Evolutionary conservation across 176 grass and related monocot genomes (phyloP).

Genomic region (Carex kokanica): DNA sequence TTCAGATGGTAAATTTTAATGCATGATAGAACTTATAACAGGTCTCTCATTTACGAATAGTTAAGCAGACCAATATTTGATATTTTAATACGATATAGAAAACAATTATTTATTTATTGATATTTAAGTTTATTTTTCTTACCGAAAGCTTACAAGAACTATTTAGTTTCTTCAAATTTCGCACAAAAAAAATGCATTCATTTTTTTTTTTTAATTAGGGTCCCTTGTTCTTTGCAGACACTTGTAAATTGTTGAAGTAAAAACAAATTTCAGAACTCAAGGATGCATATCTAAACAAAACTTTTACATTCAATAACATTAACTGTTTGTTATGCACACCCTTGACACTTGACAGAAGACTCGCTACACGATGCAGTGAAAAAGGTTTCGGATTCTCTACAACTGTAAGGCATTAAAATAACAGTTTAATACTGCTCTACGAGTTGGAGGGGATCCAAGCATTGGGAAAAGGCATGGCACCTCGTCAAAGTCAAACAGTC

Average conservation of each 20-base stretch:
- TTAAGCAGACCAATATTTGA: too few species aligned
- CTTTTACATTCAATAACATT: background rate
- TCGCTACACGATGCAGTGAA: background rate
- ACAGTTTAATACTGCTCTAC: background rate
- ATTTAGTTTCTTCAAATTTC: too few species aligned
- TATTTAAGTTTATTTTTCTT: too few species aligned
- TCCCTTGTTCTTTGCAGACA: background rate
- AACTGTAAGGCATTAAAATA: background rate
- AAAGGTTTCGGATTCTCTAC: background rate
- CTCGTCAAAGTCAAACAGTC: slow-evolving; percentile 3
- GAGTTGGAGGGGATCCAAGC: background rate
- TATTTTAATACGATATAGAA: too few species aligned
- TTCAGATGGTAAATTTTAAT: too few species aligned
- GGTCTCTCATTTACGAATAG: too few species aligned
- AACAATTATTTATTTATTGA: too few species aligned
- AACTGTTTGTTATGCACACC: slow-evolving; percentile 10
- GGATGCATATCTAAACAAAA: background rate
- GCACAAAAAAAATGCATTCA: too few species aligned
- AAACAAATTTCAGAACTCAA: background rate
- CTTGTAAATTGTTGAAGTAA: background rate
- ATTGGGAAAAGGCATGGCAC: background rate
- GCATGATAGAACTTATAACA: too few species aligned
- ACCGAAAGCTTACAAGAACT: too few species aligned
- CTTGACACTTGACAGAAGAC: background rate
- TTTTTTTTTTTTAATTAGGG: background rate